phyloP scores from a whole-genome alignment of 345 rosid species.

The Camelina sativa region DNA sequence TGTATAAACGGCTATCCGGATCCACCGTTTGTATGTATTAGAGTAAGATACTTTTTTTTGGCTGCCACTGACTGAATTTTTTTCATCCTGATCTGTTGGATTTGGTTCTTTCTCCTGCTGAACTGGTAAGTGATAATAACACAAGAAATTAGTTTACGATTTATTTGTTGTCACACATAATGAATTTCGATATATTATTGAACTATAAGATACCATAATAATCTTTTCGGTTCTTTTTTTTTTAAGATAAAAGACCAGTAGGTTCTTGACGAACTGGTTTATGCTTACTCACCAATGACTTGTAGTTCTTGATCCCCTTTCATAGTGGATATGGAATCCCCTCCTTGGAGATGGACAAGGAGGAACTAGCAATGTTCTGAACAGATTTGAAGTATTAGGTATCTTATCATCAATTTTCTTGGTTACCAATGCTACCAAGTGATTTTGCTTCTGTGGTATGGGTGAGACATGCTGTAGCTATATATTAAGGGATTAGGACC shows the following conservation, averaged over 20 bases:
- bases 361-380: conserved; percentile 2
- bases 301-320: conserved; percentile 44
- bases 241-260: conserved; percentile 8
- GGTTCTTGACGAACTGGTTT: neutral
- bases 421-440: conserved; percentile 18
- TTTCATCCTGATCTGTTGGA: conserved; percentile 22
- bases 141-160: conserved; percentile 7
- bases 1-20: conserved; percentile 41
- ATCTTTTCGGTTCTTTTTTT: neutral
- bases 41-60: conserved; percentile 29
- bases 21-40: conserved; percentile 47
- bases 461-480: conserved; percentile 10
- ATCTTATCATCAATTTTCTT: conserved; percentile 19
- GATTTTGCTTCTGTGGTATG: conserved; percentile 14
- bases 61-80: conserved; percentile 15
- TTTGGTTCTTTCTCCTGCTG: conserved; percentile 36
- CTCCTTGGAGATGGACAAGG: conserved; percentile 24
- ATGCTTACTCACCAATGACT: conserved; percentile 41
- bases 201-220: conserved; percentile 1
- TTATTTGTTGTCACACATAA: neutral
- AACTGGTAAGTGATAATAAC: conserved; percentile 31
- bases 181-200: neutral
- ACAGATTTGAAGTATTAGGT: neutral
- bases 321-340: conserved; percentile 35
- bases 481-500: conserved; percentile 17